Evolutionary conservation across 768 basidiomycete species (phyloP).

Genomic region (Mycena vulgaris): DNA sequence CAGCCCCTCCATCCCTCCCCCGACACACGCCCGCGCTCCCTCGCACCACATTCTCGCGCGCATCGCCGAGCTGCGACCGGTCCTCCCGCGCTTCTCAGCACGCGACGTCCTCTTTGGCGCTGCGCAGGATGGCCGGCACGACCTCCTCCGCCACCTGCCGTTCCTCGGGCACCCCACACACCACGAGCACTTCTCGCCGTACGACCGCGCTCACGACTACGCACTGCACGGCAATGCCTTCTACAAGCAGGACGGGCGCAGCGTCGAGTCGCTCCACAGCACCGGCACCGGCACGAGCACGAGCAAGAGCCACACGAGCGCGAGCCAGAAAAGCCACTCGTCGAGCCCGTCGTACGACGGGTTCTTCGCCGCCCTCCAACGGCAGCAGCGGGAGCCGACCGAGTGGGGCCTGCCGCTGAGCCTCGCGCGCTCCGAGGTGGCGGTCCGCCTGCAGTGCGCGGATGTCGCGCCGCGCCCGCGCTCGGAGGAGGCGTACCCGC

Average conservation of each 20-base stretch:
- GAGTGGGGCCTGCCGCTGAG: conserved; percentile 35
- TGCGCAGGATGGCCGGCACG: conserved; percentile 11
- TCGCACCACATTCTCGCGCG: conserved; percentile 70
- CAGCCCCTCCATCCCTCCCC: conserved; percentile 11
- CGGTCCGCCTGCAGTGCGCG: too few relatives aligned
- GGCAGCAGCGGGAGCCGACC: not conserved
- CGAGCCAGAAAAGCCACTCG: conserved; percentile 28
- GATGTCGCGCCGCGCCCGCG: too few relatives aligned
- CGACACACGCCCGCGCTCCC: conserved; percentile 35
- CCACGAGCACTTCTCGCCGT: conserved; percentile 73
- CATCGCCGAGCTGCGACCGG: conserved; percentile 76
- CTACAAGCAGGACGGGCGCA: conserved; percentile 43
- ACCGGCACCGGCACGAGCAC: too few relatives aligned
- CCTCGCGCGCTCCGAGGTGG: conserved; percentile 9
- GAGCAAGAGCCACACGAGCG: not conserved
- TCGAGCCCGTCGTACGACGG: conserved; percentile 32
- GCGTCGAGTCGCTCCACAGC: conserved; percentile 27
- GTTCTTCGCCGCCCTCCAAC: not conserved
- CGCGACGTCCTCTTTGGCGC: conserved; percentile 49
- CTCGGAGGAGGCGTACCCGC: too few relatives aligned
- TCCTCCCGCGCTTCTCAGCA: conserved; percentile 73
- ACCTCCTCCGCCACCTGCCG: conserved; percentile 26
- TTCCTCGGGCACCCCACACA: conserved; percentile 57
- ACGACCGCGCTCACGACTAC: conserved; percentile 75
- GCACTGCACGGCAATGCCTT: conserved; percentile 37